Evolutionary conservation across 495 filamentous ascomycete genomes (phyloP).

Genomic region (Monascus purpureus): DNA sequence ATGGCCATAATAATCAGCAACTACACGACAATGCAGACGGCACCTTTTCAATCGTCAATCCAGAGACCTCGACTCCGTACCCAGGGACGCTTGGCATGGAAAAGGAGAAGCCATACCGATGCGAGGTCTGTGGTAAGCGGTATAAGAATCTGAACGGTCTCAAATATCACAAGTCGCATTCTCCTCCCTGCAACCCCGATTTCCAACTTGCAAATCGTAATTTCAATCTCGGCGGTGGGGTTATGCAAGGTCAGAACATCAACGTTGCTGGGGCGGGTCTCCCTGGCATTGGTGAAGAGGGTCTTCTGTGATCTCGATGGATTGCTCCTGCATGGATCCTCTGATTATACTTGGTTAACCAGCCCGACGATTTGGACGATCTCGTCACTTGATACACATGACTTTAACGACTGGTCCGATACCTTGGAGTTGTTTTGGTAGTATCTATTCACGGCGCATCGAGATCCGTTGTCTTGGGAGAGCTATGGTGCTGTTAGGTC

Average conservation of each 20-base stretch:
- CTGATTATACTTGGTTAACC: neutral
- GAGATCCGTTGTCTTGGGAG: no score
- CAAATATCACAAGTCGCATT: slow-evolving; percentile 84
- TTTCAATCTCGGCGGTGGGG: slow-evolving; percentile 29
- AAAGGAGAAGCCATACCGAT: slow-evolving; percentile 97
- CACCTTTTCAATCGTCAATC: slow-evolving; percentile 96
- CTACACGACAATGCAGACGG: slow-evolving; percentile 91
- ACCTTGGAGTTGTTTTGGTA: neutral
- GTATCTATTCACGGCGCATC: no score
- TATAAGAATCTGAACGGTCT: slow-evolving; percentile 98
- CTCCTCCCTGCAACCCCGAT: slow-evolving; percentile 52
- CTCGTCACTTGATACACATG: neutral
- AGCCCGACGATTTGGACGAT: neutral
- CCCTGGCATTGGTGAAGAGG: slow-evolving; percentile 38
- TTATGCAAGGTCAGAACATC: slow-evolving; percentile 38
- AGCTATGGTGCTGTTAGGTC: neutral
- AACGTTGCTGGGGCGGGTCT: slow-evolving; percentile 37
- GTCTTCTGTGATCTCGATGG: slow-evolving; percentile 21
- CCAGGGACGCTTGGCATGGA: slow-evolving; percentile 97
- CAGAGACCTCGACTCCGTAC: slow-evolving; percentile 83
- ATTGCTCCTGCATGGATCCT: neutral
- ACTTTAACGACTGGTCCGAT: slow-evolving; percentile 1
- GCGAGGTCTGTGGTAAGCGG: slow-evolving; percentile 89
- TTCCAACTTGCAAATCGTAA: slow-evolving; percentile 31
- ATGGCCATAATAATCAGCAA: slow-evolving; percentile 92